A percentile compares a stretch with the other conserved stretches of the same genome.
Evolutionary conservation across 163 green algal species (phyloP).

Genomic region (Prototheca wickerhamii): DNA sequence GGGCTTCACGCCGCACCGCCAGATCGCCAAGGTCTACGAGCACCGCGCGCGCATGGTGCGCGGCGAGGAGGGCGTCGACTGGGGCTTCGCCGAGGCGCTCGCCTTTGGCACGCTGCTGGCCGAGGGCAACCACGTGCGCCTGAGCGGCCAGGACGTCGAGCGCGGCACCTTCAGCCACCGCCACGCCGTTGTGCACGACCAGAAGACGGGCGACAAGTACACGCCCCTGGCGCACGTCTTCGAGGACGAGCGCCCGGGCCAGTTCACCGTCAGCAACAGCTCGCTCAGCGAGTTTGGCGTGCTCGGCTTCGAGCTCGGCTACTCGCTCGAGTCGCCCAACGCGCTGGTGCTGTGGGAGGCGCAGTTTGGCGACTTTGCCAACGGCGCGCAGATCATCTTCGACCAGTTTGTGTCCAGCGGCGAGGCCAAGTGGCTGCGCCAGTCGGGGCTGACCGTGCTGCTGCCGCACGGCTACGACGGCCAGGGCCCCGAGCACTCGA

Average conservation of each 20-base stretch:
- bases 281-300: slow-evolving; percentile 92
- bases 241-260: slow-evolving; percentile 48
- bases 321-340: slow-evolving; percentile 97
- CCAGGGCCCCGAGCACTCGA: slow-evolving; percentile 93
- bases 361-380: slow-evolving; percentile 99
- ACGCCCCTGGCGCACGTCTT: slow-evolving; percentile 79
- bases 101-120: slow-evolving; percentile 92
- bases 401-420: slow-evolving; percentile 94
- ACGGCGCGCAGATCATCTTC: slow-evolving; percentile 94
- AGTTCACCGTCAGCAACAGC: slow-evolving; percentile 92
- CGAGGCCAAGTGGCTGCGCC: slow-evolving; percentile 96
- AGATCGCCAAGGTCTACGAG: slow-evolving; percentile 92
- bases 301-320: slow-evolving; percentile 97
- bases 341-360: slow-evolving; percentile 96
- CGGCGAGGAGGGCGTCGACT: slow-evolving; percentile 71
- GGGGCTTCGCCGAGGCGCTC: slow-evolving; percentile 89
- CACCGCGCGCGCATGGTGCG: slow-evolving; percentile 67
- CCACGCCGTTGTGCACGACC: slow-evolving; percentile 86
- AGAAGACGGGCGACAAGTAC: slow-evolving; percentile 74
- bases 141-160: slow-evolving; percentile 96
- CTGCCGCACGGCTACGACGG: slow-evolving; percentile 94
- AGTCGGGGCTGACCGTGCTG: slow-evolving; percentile 79
- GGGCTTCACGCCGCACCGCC: slow-evolving; percentile 73
- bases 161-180: slow-evolving; percentile 94
- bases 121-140: slow-evolving; percentile 97